Percentiles rank a stretch among this genome's conserved stretches.
These are phyloP conservation scores for Fusarium newnesense DNA, from an alignment of 2,329 filamentous ascomycete species.

Conservation along the genomic window DNA sequence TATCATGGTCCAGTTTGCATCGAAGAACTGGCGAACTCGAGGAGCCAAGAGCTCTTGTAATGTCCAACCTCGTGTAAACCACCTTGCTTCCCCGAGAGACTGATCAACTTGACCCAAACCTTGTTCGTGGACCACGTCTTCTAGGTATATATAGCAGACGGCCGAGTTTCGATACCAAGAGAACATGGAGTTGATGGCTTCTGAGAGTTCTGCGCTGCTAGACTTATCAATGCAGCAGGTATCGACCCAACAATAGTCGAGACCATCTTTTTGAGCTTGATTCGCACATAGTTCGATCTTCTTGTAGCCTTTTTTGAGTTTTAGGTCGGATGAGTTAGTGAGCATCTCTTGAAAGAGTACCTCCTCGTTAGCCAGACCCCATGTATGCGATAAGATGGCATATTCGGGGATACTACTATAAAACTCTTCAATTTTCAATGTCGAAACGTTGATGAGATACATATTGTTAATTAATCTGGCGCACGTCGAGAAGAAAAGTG, in stretches of 20 bases:
- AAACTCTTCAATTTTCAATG: conserved; percentile 23
- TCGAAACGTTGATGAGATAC: conserved; percentile 34
- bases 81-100: conserved; percentile 17
- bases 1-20: conserved; percentile 38
- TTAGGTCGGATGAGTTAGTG: not conserved
- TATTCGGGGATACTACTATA: conserved; percentile 23
- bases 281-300: conserved; percentile 39
- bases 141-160: conserved; percentile 41
- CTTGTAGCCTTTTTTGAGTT: conserved; percentile 31
- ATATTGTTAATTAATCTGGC: not conserved
- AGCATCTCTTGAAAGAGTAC: conserved; percentile 7
- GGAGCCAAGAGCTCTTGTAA: conserved; percentile 47
- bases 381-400: conserved; percentile 37
- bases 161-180: conserved; percentile 42
- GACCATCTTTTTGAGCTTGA: conserved; percentile 14
- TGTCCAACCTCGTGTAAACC: conserved; percentile 41
- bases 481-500: accelerated
- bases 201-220: conserved; percentile 44
- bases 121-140: conserved; percentile 19
- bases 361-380: conserved; percentile 16
- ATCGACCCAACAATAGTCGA: conserved; percentile 45
- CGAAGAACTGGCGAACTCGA: conserved; percentile 41
- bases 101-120: not conserved
- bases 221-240: conserved; percentile 44
- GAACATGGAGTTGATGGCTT: conserved; percentile 44